Conservation (phyloP, 2,329 filamentous ascomycete species). For the Monosporascus sp. region DNA sequence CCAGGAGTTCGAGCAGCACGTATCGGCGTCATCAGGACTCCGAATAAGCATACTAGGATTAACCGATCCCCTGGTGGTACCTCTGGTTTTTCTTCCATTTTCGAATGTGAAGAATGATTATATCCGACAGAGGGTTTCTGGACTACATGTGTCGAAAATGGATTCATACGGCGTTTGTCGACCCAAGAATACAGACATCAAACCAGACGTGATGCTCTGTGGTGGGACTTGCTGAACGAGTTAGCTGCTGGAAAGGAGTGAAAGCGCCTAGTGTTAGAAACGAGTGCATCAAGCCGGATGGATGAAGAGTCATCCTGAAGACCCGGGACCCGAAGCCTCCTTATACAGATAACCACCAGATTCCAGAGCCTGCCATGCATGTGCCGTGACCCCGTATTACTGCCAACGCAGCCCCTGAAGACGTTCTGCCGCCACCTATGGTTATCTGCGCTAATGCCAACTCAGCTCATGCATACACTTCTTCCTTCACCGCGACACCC, state of each 20-base stretch:
- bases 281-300: too few relatives aligned
- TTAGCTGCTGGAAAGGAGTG: not conserved
- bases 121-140: constrained; percentile 12
- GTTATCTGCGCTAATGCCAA: constrained; percentile 29
- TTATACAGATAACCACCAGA: too few relatives aligned
- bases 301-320: too few relatives aligned
- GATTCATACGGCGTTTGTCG: constrained; percentile 25
- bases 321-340: too few relatives aligned
- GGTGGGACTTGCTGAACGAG: constrained; percentile 13
- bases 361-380: too few relatives aligned
- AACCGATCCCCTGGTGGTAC: not conserved
- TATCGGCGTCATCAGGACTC: constrained; percentile 13
- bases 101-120: not conserved
- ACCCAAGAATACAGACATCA: constrained; percentile 1
- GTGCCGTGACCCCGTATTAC: not conserved
- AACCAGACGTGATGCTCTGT: constrained; percentile 20
- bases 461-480: constrained; percentile 19
- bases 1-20: constrained; percentile 19
- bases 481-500: constrained; percentile 9
- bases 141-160: constrained; percentile 27
- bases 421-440: constrained; percentile 20
- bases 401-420: not conserved
- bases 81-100: not conserved
- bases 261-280: too few relatives aligned
- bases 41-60: constrained; percentile 23